Evolutionary conservation across 2,329 filamentous ascomycete genomes (phyloP).

Genomic region (Cladosporium sp.): DNA sequence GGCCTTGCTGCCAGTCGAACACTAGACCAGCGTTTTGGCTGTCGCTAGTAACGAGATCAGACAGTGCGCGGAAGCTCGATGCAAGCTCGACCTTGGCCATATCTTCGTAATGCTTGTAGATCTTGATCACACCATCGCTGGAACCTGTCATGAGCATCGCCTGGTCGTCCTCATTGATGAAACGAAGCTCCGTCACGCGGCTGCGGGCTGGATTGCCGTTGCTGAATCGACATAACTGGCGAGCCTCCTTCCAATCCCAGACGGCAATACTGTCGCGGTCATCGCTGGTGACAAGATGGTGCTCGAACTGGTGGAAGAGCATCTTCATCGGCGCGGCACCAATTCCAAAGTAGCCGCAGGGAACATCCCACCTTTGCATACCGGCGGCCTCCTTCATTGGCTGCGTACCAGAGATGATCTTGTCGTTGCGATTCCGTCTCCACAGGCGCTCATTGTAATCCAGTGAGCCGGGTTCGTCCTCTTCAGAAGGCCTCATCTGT

Average conservation of each 20-base stretch:
- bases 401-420: slow-evolving; percentile 87
- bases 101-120: slow-evolving; percentile 89
- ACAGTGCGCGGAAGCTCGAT: slow-evolving; percentile 86
- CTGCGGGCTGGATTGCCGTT: slow-evolving; percentile 92
- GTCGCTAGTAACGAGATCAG: slow-evolving; percentile 90
- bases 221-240: slow-evolving; percentile 78
- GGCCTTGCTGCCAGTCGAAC: slow-evolving; percentile 99
- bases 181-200: slow-evolving; percentile 89
- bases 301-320: slow-evolving; percentile 97
- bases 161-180: slow-evolving; percentile 98
- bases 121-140: slow-evolving; percentile 88
- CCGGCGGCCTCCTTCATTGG: slow-evolving; percentile 88
- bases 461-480: slow-evolving; percentile 91
- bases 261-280: slow-evolving; percentile 83
- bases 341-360: slow-evolving; percentile 82
- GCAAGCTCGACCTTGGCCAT: slow-evolving; percentile 77
- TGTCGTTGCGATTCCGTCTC: slow-evolving; percentile 89
- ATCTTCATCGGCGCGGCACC: slow-evolving; percentile 86
- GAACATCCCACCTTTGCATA: slow-evolving; percentile 81
- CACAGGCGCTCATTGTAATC: slow-evolving; percentile 96
- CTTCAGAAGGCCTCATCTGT: slow-evolving; percentile 95
- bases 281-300: slow-evolving; percentile 90
- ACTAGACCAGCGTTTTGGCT: slow-evolving; percentile 87
- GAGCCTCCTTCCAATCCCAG: slow-evolving; percentile 87
- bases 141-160: slow-evolving; percentile 93